phyloP scores from a whole-genome alignment of 306 rosid genomes.

The Cucurbita moschata region DNA sequence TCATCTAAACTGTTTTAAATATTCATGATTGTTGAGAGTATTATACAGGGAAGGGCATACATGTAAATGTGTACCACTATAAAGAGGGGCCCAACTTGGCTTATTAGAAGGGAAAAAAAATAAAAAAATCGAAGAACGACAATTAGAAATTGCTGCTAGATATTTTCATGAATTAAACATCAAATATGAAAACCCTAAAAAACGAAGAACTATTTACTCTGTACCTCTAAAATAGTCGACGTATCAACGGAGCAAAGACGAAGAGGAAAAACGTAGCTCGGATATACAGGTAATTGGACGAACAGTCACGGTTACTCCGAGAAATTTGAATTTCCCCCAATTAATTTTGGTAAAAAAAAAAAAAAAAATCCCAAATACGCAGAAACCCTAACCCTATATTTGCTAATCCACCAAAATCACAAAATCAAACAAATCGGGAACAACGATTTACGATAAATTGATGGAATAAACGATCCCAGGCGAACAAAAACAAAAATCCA shows the following conservation, averaged over 20 bases:
- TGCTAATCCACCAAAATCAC: constrained; percentile 3
- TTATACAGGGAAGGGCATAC: background rate
- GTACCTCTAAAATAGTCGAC: background rate
- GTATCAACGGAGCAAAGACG: background rate
- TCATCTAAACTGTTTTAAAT: background rate
- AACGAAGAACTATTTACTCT: background rate
- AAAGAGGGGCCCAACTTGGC: background rate
- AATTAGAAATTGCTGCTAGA: background rate
- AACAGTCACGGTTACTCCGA: background rate
- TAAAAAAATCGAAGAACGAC: background rate
- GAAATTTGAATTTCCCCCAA: constrained; percentile 20
- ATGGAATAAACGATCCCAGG: background rate
- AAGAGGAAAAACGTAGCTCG: background rate
- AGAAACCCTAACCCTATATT: constrained; percentile 63
- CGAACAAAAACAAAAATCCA: background rate
- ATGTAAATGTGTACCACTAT: background rate
- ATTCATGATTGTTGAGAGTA: background rate
- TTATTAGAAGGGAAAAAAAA: background rate
- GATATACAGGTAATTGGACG: background rate
- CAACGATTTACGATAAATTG: background rate
- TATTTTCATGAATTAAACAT: background rate
- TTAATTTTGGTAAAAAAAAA: constrained; percentile 12
- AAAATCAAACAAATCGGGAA: constrained; percentile 19
- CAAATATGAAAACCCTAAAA: background rate
- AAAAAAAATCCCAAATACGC: constrained; percentile 26